A percentile compares a stretch with the other conserved stretches of the same genome.
These are phyloP conservation scores for Saprolegnia diclina DNA, from an alignment of 352 stramenopile genomes.

Conservation along the genomic window DNA sequence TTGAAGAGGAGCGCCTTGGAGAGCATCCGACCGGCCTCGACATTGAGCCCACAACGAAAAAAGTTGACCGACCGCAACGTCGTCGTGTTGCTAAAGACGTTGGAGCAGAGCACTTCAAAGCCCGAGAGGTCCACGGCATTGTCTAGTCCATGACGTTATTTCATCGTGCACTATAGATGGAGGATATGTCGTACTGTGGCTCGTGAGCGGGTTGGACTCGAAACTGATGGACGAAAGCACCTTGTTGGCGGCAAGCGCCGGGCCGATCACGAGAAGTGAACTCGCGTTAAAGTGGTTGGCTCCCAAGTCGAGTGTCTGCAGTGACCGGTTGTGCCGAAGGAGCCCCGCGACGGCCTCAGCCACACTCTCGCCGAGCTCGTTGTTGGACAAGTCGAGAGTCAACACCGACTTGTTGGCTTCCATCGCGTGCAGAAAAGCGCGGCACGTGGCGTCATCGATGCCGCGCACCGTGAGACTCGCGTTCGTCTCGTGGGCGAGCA, in stretches of 20 bases:
- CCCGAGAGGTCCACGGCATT: constrained; percentile 13
- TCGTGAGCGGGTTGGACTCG: constrained; percentile 50
- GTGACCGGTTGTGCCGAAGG: constrained; percentile 47
- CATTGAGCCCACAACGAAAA: constrained; percentile 52
- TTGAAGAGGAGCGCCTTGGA: constrained; percentile 47
- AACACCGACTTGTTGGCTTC: constrained; percentile 48
- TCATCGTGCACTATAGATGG: too few species aligned
- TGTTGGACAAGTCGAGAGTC: constrained; percentile 57
- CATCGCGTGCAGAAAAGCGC: constrained; percentile 52
- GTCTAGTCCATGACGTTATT: constrained; percentile 8
- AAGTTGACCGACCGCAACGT: constrained; percentile 52
- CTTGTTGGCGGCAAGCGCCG: constrained; percentile 37
- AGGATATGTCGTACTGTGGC: not conserved
- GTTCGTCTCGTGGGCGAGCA: constrained; percentile 43
- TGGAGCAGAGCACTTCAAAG: constrained; percentile 9
- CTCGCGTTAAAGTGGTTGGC: constrained; percentile 48
- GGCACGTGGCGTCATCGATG: constrained; percentile 47
- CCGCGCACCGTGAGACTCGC: constrained; percentile 44
- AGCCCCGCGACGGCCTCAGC: constrained; percentile 42
- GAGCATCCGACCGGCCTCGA: constrained; percentile 43
- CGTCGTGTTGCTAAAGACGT: constrained; percentile 14
- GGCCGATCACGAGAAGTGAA: constrained; percentile 36
- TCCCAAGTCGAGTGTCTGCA: constrained; percentile 49
- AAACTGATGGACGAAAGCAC: constrained; percentile 51
- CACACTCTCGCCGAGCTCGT: constrained; percentile 42